Percentiles rank a stretch among this genome's conserved stretches.
These are phyloP conservation scores for Somion occarium DNA, from an alignment of 1,284 basidiomycete species.

Conservation along the genomic window DNA sequence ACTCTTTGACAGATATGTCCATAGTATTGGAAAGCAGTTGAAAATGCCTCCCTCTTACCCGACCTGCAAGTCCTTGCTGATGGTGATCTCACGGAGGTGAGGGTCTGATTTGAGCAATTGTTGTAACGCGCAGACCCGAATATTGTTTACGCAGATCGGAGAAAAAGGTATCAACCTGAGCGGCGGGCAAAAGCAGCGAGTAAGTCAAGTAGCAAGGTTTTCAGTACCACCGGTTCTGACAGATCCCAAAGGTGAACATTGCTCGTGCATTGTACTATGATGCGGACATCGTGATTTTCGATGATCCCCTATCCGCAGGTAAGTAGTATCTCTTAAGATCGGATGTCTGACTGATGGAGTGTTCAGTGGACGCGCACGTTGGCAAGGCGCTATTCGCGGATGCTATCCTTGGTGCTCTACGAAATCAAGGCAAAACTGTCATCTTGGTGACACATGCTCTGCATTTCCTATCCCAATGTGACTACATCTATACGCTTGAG, in stretches of 20 bases:
- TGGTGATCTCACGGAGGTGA: slow-evolving; percentile 70
- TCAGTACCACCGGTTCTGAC: not conserved
- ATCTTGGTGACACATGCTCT: slow-evolving; percentile 71
- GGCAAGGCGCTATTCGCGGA: slow-evolving; percentile 66
- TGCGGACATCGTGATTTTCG: slow-evolving; percentile 66
- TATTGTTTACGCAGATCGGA: slow-evolving; percentile 41
- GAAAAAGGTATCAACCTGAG: slow-evolving; percentile 61
- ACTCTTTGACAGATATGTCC: not conserved
- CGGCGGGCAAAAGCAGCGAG: slow-evolving; percentile 60
- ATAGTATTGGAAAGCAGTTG: slow-evolving; percentile 61
- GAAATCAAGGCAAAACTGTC: slow-evolving; percentile 57
- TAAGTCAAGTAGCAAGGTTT: slow-evolving; percentile 19
- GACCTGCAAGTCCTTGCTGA: slow-evolving; percentile 72
- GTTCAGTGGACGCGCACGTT: slow-evolving; percentile 62
- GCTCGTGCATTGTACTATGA: slow-evolving; percentile 70
- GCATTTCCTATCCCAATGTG: slow-evolving; percentile 65
- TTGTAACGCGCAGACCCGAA: not conserved
- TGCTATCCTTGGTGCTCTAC: slow-evolving; percentile 55
- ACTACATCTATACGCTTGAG: slow-evolving; percentile 61
- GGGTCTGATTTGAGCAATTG: slow-evolving; percentile 7
- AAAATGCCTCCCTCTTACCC: slow-evolving; percentile 56
- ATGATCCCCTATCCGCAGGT: slow-evolving; percentile 74
- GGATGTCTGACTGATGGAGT: not conserved
- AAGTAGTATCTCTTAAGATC: slow-evolving; percentile 11
- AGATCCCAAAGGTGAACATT: slow-evolving; percentile 50